These are phyloP conservation scores for Trebouxia gelatinosa DNA, from an alignment of 163 green algal genomes.

Conservation along the genomic window DNA sequence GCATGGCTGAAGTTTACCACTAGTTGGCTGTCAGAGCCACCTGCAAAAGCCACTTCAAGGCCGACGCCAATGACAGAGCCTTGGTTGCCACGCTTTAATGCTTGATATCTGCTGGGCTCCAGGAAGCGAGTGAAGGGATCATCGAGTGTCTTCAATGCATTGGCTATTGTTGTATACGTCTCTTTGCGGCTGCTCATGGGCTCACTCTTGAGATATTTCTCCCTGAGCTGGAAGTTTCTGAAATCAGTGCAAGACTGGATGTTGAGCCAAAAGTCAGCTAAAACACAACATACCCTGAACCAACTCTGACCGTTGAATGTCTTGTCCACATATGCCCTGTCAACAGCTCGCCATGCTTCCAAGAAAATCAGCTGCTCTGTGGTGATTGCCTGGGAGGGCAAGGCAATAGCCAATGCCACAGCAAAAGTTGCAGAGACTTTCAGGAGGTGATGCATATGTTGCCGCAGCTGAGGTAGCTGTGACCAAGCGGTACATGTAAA, in stretches of 20 bases:
- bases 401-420: no score
- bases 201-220: slow-evolving; percentile 75
- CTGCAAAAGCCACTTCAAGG: slow-evolving; percentile 66
- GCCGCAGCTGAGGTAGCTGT: no score
- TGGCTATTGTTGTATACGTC: slow-evolving; percentile 82
- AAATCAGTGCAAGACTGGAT: neutral
- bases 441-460: no score
- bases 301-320: slow-evolving; percentile 95
- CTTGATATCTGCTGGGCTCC: slow-evolving; percentile 53
- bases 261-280: neutral
- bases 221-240: slow-evolving; percentile 59
- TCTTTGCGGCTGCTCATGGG: slow-evolving; percentile 66
- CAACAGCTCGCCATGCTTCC: slow-evolving; percentile 91
- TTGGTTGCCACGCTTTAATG: slow-evolving; percentile 42
- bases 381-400: slow-evolving; percentile 67
- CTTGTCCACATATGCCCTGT: slow-evolving; percentile 97
- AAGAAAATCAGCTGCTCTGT: slow-evolving; percentile 93
- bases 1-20: no score
- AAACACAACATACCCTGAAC: slow-evolving; percentile 72
- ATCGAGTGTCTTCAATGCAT: slow-evolving; percentile 59
- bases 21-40: slow-evolving; percentile 39
- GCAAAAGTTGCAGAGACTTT: no score
- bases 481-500: no score
- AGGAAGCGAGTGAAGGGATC: slow-evolving; percentile 97
- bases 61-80: slow-evolving; percentile 71